Evolutionary conservation across 2,329 filamentous ascomycete genomes (phyloP), one percentile per base, ranked within the genome.

Genomic region (Xylaria sp.): DNA sequence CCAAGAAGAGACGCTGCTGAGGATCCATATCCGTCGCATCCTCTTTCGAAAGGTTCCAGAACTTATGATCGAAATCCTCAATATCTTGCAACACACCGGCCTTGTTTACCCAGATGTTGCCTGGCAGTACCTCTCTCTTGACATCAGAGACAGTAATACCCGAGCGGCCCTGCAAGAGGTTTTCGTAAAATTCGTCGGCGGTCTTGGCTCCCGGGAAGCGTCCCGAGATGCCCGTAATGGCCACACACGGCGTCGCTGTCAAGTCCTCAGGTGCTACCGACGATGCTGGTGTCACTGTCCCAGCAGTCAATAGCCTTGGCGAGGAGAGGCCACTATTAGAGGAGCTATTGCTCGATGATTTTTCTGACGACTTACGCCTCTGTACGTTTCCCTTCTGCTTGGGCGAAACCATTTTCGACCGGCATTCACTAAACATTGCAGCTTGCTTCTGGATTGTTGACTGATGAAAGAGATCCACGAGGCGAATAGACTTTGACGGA

Each of bases 1-100:
- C 56, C n/a, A 59, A 32, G 56, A 59, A 59, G 20, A 59, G 36
- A 25, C 56, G 56, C n/a, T 59, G 36, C 18, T 59, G 41, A n/a
- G 41, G 56, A 43, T 43, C 56, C 36, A 59, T 43, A 13, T 46
- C 56, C 13, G 52, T 55, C 15, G 52, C 52, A 34, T 39, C 52
- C n/a, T 55, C 52, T 32, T 55, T 20, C 15, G 52, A 39, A 36
- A 36, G 32, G 25, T 55, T 55, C 52, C 52, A 55, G 52, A 55
- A 55, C 28, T 55, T 55, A 23, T 34, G 52, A 23, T 55, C 52
- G n/a, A 55, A 55, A 23, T 39, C 32, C 32, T 55, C 52, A 25
- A 55, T 36, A 23, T 55, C 52, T 36, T 55, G 52, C 32, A 55
- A 18, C 15, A 39, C 25, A 39, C 52, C 52, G 28, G 52, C 52